phyloP scores from a whole-genome alignment of 257 asterid species.

The Gentiana macrophylla region DNA sequence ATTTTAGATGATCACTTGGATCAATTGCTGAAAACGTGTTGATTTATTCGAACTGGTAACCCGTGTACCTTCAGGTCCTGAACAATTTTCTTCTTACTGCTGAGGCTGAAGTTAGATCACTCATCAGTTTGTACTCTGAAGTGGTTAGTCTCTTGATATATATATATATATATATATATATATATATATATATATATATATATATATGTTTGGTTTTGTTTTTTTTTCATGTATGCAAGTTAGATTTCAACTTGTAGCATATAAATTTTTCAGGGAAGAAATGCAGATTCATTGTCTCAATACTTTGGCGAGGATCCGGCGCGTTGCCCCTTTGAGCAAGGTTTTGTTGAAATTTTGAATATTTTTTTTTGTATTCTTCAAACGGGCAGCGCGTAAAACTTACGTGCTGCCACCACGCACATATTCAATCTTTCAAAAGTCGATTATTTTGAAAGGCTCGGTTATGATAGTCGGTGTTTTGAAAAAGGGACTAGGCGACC shows the following conservation, averaged over 20 bases:
- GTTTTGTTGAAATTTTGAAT: slow-evolving; percentile 17
- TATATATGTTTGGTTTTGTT: not conserved
- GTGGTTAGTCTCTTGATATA: slow-evolving; percentile 50
- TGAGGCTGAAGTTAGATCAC: slow-evolving; percentile 94
- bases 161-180: no score
- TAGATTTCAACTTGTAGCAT: slow-evolving; percentile 11
- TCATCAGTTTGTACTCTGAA: slow-evolving; percentile 79
- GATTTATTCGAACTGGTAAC: slow-evolving; percentile 10
- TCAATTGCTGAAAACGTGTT: slow-evolving; percentile 2
- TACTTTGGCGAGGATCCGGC: slow-evolving; percentile 98
- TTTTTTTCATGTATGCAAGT: slow-evolving; percentile 2
- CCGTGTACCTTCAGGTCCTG: slow-evolving; percentile 44
- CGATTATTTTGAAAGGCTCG: no score
- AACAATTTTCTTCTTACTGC: slow-evolving; percentile 79
- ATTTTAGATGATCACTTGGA: no score
- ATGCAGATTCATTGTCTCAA: slow-evolving; percentile 84
- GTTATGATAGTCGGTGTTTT: no score
- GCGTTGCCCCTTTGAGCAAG: slow-evolving; percentile 98
- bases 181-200: no score
- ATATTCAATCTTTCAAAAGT: no score
- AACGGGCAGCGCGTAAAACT: no score
- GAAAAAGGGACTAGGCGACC: no score
- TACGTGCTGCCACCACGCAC: no score
- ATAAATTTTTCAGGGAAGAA: slow-evolving; percentile 69
- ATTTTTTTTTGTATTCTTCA: not conserved